phyloP scores from a whole-genome alignment of 2,329 filamentous ascomycete species.

The Botryotinia globosa region DNA sequence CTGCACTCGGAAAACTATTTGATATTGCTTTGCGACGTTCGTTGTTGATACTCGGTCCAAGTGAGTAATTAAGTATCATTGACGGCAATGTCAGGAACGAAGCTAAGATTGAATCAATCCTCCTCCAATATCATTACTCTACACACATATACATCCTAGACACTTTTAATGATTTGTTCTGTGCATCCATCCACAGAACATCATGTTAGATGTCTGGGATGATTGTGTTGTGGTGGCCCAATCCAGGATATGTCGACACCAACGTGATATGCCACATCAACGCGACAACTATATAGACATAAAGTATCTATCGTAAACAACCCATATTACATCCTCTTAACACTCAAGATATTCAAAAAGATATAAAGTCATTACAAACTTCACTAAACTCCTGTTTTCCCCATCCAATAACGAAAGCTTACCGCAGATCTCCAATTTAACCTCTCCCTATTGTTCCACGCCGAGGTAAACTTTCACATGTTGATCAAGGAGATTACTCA shows the following conservation, averaged over 20 bases:
- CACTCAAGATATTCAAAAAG: neutral
- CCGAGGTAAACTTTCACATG: conserved; percentile 20
- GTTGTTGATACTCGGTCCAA: neutral
- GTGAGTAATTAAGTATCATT: too few relatives aligned
- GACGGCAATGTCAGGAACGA: neutral
- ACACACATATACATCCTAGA: neutral
- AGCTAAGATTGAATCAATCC: neutral
- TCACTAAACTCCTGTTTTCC: neutral
- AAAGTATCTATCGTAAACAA: neutral
- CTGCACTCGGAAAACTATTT: too few relatives aligned
- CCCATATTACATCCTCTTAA: neutral
- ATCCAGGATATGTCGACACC: neutral
- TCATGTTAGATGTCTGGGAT: neutral
- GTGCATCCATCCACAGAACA: neutral
- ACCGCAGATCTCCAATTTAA: conserved; percentile 16
- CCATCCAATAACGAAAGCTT: neutral
- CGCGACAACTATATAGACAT: neutral
- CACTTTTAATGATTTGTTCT: neutral
- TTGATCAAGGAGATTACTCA: neutral
- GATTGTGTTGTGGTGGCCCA: neutral
- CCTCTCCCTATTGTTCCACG: conserved; percentile 1
- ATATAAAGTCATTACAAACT: neutral
- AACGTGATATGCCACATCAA: neutral
- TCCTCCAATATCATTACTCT: neutral
- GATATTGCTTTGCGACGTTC: neutral